Percentiles rank a stretch among this genome's conserved stretches.
Evolutionary conservation across 139 green algal genomes (phyloP).

Genomic region (Ettlia oleoabundans): DNA sequence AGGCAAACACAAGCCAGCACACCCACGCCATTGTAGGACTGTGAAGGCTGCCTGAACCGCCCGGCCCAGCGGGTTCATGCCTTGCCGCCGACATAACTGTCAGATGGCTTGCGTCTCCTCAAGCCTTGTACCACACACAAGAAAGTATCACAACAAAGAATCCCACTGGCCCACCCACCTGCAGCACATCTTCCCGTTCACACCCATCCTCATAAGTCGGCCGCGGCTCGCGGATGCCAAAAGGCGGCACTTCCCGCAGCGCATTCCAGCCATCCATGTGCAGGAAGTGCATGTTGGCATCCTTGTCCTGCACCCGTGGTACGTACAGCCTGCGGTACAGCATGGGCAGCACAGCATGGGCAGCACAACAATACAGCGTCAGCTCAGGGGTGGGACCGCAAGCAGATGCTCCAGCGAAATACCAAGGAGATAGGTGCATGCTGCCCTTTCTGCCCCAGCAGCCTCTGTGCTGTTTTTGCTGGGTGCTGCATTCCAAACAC

Average conservation of each 20-base stretch:
- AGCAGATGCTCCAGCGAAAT: background rate
- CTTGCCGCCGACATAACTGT: background rate
- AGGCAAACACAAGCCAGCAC: background rate
- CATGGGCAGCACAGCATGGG: background rate
- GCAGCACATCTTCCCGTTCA: constrained; percentile 52
- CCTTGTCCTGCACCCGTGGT: constrained; percentile 74
- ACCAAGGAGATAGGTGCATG: background rate
- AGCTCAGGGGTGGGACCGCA: background rate
- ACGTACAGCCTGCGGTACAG: constrained; percentile 58
- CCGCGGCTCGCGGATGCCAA: constrained; percentile 78
- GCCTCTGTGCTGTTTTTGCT: too few species aligned
- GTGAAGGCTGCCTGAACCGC: too few species aligned
- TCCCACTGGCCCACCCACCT: background rate
- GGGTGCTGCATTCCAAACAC: too few species aligned
- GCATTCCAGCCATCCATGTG: constrained; percentile 51
- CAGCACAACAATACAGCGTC: background rate
- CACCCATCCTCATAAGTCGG: constrained; percentile 52
- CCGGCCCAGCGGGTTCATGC: too few species aligned
- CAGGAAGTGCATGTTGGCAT: constrained; percentile 86
- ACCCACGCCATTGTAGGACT: too few species aligned
- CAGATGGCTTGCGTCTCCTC: too few species aligned
- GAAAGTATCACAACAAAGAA: too few species aligned
- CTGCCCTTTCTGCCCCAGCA: background rate
- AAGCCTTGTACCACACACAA: too few species aligned
- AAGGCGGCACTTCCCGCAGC: constrained; percentile 64